phyloP scores from a whole-genome alignment of 129 eudicot genomes.

The Saposhnikovia divaricata region DNA sequence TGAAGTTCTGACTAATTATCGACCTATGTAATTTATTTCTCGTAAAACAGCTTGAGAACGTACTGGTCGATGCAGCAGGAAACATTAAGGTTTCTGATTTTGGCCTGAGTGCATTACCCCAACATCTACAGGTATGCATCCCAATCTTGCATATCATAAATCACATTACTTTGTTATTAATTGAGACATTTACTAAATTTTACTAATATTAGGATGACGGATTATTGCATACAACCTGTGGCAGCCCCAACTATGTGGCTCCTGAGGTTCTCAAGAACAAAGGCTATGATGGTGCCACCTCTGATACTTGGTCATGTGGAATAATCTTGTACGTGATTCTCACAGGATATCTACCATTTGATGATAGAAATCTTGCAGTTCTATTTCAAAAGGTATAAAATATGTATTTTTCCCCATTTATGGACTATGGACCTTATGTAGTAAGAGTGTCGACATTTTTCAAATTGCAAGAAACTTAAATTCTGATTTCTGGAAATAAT shows the following conservation, averaged over 20 bases:
- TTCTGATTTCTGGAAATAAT: conserved; percentile 9
- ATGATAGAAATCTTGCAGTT: conserved; percentile 91
- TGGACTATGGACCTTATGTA: background rate
- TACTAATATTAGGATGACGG: conserved; percentile 71
- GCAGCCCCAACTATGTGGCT: conserved; percentile 97
- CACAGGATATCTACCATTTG: conserved; percentile 93
- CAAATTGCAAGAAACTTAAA: background rate
- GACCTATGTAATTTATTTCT: background rate
- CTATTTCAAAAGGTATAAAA: conserved; percentile 78
- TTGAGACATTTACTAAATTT: conserved; percentile 3
- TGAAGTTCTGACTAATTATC: background rate
- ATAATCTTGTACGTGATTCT: conserved; percentile 83
- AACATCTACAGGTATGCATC: conserved; percentile 72
- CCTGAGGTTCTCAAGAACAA: conserved; percentile 84
- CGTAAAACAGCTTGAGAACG: conserved; percentile 72
- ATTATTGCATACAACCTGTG: conserved; percentile 87
- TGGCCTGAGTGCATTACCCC: conserved; percentile 96
- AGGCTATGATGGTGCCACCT: conserved; percentile 86
- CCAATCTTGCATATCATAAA: background rate
- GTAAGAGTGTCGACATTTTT: background rate
- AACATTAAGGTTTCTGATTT: conserved; percentile 80
- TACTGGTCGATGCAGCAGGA: conserved; percentile 67
- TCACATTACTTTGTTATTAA: background rate
- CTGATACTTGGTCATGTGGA: conserved; percentile 98
- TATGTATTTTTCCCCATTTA: background rate